Conservation (phyloP, 192 early-diverging fungal species). For the Thoreauomyces humboldtii region DNA sequence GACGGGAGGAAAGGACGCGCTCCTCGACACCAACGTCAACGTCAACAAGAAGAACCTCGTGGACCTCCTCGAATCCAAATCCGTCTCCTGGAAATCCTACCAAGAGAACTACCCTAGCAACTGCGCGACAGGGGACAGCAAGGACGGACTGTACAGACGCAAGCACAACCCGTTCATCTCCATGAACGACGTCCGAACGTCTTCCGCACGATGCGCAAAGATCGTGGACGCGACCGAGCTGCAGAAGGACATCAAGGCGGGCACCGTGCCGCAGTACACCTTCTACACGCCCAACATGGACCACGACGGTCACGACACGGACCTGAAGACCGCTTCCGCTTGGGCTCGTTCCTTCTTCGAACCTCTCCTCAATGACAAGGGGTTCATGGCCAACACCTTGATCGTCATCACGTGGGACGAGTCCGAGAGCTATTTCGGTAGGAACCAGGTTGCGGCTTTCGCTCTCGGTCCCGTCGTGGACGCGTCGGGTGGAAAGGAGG, state of each 20-base stretch:
- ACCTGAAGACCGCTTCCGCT: constrained; percentile 13
- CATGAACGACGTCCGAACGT: constrained; percentile 48
- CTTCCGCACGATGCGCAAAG: constrained; percentile 60
- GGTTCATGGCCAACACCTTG: constrained; percentile 40
- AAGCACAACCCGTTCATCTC: constrained; percentile 75
- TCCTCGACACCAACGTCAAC: constrained; percentile 39
- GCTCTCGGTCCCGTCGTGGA: constrained; percentile 25
- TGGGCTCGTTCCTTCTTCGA: constrained; percentile 61
- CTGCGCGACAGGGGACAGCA: constrained; percentile 36
- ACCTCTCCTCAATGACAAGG: constrained; percentile 42
- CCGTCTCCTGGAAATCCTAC: constrained; percentile 65
- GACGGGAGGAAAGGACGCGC: constrained; percentile 32
- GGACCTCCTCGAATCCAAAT: constrained; percentile 53
- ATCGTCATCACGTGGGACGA: constrained; percentile 46
- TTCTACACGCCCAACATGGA: constrained; percentile 67
- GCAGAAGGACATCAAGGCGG: constrained; percentile 48
- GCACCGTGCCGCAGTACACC: constrained; percentile 52
- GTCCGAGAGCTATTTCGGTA: constrained; percentile 9
- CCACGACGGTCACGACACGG: constrained; percentile 42
- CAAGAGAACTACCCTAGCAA: constrained; percentile 60
- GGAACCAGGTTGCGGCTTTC: constrained; percentile 31
- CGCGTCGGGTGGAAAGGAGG: constrained; percentile 26
- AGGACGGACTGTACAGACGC: constrained; percentile 27
- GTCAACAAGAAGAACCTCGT: constrained; percentile 41
- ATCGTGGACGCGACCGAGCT: constrained; percentile 59